phyloP scores from a whole-genome alignment of 1,139 yeast species.

The Yamadazyma conglobata region DNA sequence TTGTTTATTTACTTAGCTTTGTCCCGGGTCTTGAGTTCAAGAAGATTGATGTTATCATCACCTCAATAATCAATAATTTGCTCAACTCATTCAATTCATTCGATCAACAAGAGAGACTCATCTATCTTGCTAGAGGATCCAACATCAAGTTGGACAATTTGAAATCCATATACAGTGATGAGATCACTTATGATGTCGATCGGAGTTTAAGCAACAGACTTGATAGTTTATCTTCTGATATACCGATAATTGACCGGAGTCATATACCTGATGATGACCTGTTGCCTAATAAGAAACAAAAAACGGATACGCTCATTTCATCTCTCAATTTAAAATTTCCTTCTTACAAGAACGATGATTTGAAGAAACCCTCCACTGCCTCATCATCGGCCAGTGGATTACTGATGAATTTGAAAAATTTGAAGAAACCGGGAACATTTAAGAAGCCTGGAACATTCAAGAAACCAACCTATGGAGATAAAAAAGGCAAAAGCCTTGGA shows the following conservation, averaged over 20 bases:
- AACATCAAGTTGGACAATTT: constrained; percentile 14
- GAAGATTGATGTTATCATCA: constrained; percentile 18
- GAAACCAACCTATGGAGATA: constrained; percentile 24
- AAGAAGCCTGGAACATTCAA: constrained; percentile 57
- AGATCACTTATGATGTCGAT: constrained; percentile 4
- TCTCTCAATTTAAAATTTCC: constrained; percentile 14
- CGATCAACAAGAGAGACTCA: constrained; percentile 27
- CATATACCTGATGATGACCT: too few relatives aligned
- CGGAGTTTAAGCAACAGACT: not conserved
- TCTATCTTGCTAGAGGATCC: constrained; percentile 32
- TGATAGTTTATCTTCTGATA: not conserved
- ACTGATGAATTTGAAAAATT: constrained; percentile 20
- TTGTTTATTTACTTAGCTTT: constrained; percentile 12
- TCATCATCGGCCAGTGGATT: constrained; percentile 8
- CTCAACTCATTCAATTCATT: constrained; percentile 24
- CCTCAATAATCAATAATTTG: constrained; percentile 16
- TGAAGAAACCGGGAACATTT: constrained; percentile 55
- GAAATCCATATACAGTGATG: constrained; percentile 6
- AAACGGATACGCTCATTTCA: too few relatives aligned
- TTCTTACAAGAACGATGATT: constrained; percentile 11
- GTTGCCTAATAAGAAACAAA: too few relatives aligned
- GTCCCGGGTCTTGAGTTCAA: constrained; percentile 14
- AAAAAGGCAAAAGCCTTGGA: constrained; percentile 23
- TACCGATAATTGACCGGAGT: too few relatives aligned
- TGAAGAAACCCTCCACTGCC: constrained; percentile 4